Evolutionary conservation across 148 eudicot genomes (phyloP), one percentile per base, ranked within the genome.

Genomic region (Polygonum aviculare): DNA sequence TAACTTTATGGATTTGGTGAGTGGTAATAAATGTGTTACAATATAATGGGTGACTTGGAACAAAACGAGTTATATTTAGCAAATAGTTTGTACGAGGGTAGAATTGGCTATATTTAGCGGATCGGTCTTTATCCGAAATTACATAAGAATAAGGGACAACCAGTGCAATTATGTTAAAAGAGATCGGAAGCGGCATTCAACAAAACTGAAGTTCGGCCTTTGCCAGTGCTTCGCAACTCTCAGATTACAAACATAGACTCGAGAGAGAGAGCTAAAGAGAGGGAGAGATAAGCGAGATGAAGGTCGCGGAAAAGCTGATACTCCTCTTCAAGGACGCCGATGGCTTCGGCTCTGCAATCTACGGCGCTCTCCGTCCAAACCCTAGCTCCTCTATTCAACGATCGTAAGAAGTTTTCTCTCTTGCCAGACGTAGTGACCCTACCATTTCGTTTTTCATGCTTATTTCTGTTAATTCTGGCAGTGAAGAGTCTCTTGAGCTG

Each of bases 401-500:
- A 76, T 40, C 79, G 91, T 89, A 78, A 79, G 86, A 74, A 44
- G 69, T 15, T 35, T 39, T 36, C 75, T 31, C 75, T 12, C 22
- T 60, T 11, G 69, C 16, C 14, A 10, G 69, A 12, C 16, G 9
- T 4, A 22, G 12, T 22, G 22, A 22, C 38, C 8, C 36, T 63
- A 22, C 22, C 31, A 41, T 11, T 31, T 9, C 8, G 19, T 51
- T 55, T 9, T 69, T 1, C 16, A 0, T n/a, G 12, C 22, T 2
- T 44, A 44, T 4, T 72, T 45, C 35, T 18, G 50, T 9, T 48
- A 12, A 78, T 69, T 7, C 11, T 75, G 74, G 19, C 81, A 92
- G 97, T 62, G 86, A 87, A 49, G 86, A 86, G 16, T 80, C 82
- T 2, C 86, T 90, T 49, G 87, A 86, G 74, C 82, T 93, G 36